Base-by-base conservation (phyloP, 805 yeast genomes). In the Jamesozyma lodderae region DNA sequence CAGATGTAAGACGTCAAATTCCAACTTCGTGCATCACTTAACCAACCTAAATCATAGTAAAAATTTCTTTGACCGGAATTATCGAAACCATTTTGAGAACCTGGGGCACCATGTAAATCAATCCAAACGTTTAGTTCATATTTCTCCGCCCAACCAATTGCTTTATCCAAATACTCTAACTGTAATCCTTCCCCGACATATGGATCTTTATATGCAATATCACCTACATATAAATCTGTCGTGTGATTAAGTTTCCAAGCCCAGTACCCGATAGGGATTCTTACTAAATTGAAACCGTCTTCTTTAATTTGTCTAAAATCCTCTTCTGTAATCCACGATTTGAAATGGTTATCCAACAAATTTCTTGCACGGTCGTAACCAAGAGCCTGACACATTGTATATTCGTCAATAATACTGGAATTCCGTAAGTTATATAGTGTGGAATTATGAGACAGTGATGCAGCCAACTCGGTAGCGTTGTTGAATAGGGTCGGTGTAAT, bases 81-180 rank as follows among this genome's bases (percentile, higher is more conserved):
- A 52, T 83, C 90, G 64, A 83, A 83, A 11, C 94, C 94, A 57
- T 84, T 84, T 53, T 84, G 94, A 1, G 88, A 79, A 1, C 90
- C 92, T 6, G 94, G 92, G 9, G 72, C 79, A 11, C 92, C 87
- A 50, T 84, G 94, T 38, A 84, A 60, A 52, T 84, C 94, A 36
- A 84, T 62, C 79, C 83, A 77, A 4, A 78, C 81, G 41, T 80
- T 72, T 43, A 84, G 61, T 13, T 69, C 78, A 47, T 77, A 58
- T 29, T 65, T 64, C 17, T 72, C 59, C 15, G 81, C 76, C 94
- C 94, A 84, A 33, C 64, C 72, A 27, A 84, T 61, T 1, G 85
- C 83, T 41, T 71, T 60, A 33, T 79, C 75, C 41, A 84, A 60
- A 51, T 80, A 82, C 7, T 64, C 60, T 36, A 76, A 77, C 43